A percentile compares a stretch with the other conserved stretches of the same genome.
phyloP scores from a whole-genome alignment of 441 rosid species.

The Daphne laureola region DNA sequence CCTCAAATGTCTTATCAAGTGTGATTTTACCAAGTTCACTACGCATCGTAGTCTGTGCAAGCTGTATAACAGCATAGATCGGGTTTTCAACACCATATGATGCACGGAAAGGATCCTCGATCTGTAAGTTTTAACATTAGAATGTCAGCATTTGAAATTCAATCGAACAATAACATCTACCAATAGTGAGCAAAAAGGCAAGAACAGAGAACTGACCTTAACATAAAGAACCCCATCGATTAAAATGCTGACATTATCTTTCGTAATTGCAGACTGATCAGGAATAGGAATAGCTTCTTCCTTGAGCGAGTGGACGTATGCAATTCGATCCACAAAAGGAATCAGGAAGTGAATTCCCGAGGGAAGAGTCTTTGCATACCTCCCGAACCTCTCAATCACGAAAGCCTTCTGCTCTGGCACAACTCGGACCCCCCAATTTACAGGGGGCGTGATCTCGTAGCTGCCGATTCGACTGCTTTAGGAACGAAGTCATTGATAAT shows the following conservation, averaged over 20 bases:
- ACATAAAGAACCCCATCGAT: conserved; percentile 8
- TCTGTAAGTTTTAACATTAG: no score
- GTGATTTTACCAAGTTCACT: conserved; percentile 8
- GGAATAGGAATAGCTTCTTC: conserved; percentile 5
- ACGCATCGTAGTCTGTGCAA: conserved; percentile 10
- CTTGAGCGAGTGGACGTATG: conserved; percentile 2
- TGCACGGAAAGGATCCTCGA: background rate
- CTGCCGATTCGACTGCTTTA: no score
- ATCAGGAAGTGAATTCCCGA: conserved; percentile 1
- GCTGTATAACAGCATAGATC: background rate
- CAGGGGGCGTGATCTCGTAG: no score
- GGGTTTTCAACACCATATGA: conserved; percentile 8
- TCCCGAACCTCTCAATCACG: conserved; percentile 2
- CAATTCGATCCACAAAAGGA: conserved; percentile 4
- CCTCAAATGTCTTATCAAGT: conserved; percentile 5
- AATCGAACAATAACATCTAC: no score
- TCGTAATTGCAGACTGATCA: conserved; percentile 2
- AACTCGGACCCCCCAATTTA: background rate
- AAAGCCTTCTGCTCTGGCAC: conserved; percentile 5
- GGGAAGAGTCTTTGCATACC: background rate
- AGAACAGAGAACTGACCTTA: background rate
- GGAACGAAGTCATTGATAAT: no score
- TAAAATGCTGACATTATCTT: conserved; percentile 3
- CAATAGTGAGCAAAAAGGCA: no score
- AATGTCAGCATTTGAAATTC: no score